phyloP scores from a whole-genome alignment of 768 basidiomycete species.

The Cubamyces lactineus region DNA sequence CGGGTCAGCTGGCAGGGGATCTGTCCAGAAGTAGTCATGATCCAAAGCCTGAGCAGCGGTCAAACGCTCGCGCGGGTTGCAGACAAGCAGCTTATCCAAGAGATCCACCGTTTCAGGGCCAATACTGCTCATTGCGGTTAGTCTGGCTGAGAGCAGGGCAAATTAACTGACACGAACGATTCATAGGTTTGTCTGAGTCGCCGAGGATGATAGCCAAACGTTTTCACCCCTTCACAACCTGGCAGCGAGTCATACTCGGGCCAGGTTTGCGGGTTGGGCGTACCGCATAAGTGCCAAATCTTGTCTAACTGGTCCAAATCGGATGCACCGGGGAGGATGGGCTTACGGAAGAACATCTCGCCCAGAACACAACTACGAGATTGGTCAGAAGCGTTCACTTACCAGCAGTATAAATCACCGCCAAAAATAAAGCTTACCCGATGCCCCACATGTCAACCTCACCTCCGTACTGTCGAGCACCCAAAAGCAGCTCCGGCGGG shows the following conservation, averaged over 20 bases:
- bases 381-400: neutral
- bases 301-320: slow-evolving; percentile 92
- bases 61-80: slow-evolving; percentile 82
- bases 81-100: slow-evolving; percentile 77
- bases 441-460: slow-evolving; percentile 99
- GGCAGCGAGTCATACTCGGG: slow-evolving; percentile 75
- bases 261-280: slow-evolving; percentile 83
- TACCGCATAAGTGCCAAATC: slow-evolving; percentile 90
- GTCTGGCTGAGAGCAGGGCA: neutral
- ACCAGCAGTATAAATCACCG: neutral
- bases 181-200: slow-evolving; percentile 62
- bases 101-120: slow-evolving; percentile 78
- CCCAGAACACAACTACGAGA: slow-evolving; percentile 83
- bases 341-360: slow-evolving; percentile 89
- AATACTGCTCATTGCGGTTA: slow-evolving; percentile 47
- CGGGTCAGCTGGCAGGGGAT: slow-evolving; percentile 85
- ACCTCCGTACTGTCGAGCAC: slow-evolving; percentile 86
- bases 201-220: slow-evolving; percentile 56
- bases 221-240: slow-evolving; percentile 78
- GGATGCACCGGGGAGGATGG: slow-evolving; percentile 84
- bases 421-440: slow-evolving; percentile 58
- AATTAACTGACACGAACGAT: slow-evolving; percentile 46
- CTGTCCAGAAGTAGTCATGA: slow-evolving; percentile 94
- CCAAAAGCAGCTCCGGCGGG: slow-evolving; percentile 89
- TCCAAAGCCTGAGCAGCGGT: slow-evolving; percentile 87